Conservation (phyloP, 768 basidiomycete species). For the Leucocoprinus sp. region DNA sequence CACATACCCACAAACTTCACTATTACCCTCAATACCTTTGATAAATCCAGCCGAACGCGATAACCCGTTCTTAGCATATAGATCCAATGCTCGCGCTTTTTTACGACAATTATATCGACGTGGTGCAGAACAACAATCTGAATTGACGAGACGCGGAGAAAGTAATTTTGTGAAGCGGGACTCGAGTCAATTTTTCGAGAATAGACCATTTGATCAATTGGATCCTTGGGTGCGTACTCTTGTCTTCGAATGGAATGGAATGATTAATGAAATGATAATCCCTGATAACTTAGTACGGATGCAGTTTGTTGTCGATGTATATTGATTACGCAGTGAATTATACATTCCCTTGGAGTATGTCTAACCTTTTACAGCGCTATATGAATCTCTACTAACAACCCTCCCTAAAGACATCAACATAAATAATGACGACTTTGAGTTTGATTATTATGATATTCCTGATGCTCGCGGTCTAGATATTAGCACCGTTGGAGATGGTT, state of each 20-base stretch:
- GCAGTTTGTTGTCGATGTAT: constrained; percentile 55
- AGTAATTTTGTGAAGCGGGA: constrained; percentile 18
- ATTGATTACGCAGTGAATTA: constrained; percentile 68
- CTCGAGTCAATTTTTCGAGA: constrained; percentile 29
- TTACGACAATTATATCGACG: constrained; percentile 15
- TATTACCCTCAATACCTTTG: constrained; percentile 37
- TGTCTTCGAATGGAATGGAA: not conserved
- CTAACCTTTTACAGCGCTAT: not conserved
- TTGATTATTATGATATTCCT: constrained; percentile 45
- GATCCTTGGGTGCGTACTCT: constrained; percentile 39
- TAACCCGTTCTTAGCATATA: constrained; percentile 23
- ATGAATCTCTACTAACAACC: not conserved
- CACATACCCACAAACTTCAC: constrained; percentile 55
- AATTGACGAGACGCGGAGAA: constrained; percentile 14
- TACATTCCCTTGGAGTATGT: constrained; percentile 55
- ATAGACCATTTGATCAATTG: constrained; percentile 45
- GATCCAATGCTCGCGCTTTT: constrained; percentile 16
- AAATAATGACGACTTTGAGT: constrained; percentile 25
- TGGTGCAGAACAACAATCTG: constrained; percentile 13
- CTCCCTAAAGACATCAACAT: constrained; percentile 18
- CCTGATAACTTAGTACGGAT: constrained; percentile 41
- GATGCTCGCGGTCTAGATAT: constrained; percentile 51
- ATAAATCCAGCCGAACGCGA: constrained; percentile 26
- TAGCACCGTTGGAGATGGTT: constrained; percentile 40
- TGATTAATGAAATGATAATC: not conserved